These are phyloP conservation scores for Jamesozyma rosinii DNA, from an alignment of 805 yeast genomes.

Conservation along the genomic window DNA sequence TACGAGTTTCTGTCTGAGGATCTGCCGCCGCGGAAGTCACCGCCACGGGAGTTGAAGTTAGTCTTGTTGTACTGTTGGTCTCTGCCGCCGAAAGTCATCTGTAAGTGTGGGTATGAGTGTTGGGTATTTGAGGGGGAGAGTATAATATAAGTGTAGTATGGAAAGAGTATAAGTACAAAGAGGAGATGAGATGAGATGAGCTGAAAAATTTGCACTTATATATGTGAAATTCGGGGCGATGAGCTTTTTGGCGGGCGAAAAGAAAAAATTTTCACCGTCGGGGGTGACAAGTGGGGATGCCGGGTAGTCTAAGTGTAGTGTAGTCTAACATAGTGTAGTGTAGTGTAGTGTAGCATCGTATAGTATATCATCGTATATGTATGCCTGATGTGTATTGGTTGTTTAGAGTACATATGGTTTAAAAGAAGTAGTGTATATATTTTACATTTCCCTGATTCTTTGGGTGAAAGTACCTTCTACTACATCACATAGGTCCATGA, in stretches of 20 bases:
- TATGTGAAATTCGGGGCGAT: background rate
- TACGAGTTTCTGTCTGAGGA: slow-evolving; percentile 32
- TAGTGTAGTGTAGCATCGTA: no score
- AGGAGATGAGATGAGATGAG: slow-evolving; percentile 7
- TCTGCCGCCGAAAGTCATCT: slow-evolving; percentile 31
- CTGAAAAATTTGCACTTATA: slow-evolving; percentile 4
- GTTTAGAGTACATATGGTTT: background rate
- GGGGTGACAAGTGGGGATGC: no score
- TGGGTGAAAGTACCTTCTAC: slow-evolving; percentile 73
- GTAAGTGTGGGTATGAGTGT: background rate
- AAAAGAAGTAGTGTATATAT: background rate
- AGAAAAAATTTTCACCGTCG: no score
- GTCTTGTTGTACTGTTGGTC: slow-evolving; percentile 32
- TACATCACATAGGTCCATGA: slow-evolving; percentile 71
- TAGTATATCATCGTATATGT: no score
- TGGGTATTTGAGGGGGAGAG: background rate
- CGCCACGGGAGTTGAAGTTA: slow-evolving; percentile 33
- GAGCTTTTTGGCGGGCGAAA: background rate
- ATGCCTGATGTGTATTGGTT: no score
- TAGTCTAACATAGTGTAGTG: no score
- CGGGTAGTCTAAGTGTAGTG: no score
- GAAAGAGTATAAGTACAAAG: background rate
- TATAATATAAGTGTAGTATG: background rate
- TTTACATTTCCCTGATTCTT: slow-evolving; percentile 42
- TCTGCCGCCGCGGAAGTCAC: slow-evolving; percentile 35